Evolutionary conservation across 768 basidiomycete genomes (phyloP).

Genomic region (Ephemerocybe angulata): DNA sequence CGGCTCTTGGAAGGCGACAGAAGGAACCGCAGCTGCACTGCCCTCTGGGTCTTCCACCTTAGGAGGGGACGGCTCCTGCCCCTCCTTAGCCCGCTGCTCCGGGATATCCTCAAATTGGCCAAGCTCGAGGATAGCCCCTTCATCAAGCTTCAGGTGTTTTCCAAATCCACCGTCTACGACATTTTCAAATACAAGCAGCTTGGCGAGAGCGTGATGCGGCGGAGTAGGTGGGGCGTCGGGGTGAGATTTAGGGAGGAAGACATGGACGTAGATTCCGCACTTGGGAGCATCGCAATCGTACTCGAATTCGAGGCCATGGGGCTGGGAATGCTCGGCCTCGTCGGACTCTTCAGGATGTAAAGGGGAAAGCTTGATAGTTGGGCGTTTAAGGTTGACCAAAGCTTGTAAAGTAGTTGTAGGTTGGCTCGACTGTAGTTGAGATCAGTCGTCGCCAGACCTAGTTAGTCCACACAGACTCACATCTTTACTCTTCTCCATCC

Average conservation of each 20-base stretch:
- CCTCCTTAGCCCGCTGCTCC: conserved; percentile 7
- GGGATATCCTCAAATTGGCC: conserved; percentile 59
- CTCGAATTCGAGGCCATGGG: conserved; percentile 84
- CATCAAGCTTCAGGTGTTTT: conserved; percentile 65
- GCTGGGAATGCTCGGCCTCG: conserved; percentile 48
- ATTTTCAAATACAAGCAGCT: conserved; percentile 56
- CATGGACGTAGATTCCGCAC: conserved; percentile 75
- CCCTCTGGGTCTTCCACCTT: no score
- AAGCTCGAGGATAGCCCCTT: conserved; percentile 78
- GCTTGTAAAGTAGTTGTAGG: conserved; percentile 93
- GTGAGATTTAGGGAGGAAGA: conserved; percentile 64
- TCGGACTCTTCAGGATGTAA: conserved; percentile 46
- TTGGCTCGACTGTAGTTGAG: conserved; percentile 57
- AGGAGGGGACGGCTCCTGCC: conserved; percentile 6
- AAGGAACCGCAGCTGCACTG: conserved; percentile 10
- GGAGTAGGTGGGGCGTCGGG: conserved; percentile 45
- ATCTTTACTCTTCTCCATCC: conserved; percentile 88
- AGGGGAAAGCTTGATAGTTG: conserved; percentile 76
- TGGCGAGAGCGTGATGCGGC: conserved; percentile 34
- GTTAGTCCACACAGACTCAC: conserved; percentile 47
- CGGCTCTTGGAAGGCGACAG: conserved; percentile 12
- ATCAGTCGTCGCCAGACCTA: no score
- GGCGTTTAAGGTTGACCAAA: conserved; percentile 90
- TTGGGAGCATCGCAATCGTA: conserved; percentile 90
- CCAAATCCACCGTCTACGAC: conserved; percentile 83